Evolutionary conservation across 768 basidiomycete genomes (phyloP).

Genomic region (Cystobasidium ongulense): DNA sequence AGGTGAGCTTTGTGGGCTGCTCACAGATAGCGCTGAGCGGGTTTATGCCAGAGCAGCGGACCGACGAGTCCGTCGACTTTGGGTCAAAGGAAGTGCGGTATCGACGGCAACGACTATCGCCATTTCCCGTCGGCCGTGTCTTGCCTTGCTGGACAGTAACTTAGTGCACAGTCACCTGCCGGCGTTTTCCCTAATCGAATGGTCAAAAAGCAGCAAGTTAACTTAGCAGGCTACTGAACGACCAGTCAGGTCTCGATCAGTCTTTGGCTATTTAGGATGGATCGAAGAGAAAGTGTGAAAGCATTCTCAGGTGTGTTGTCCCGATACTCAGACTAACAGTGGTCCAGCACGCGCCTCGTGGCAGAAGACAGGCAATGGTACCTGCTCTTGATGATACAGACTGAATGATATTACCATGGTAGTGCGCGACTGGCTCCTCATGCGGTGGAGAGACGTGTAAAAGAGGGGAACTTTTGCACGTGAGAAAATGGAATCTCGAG

Average conservation of each 20-base stretch:
- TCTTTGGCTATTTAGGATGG: background rate
- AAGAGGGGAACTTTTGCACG: background rate
- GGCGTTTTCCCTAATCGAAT: background rate
- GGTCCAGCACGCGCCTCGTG: too few species aligned
- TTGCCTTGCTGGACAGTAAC: background rate
- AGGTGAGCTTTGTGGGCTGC: background rate
- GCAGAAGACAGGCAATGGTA: too few species aligned
- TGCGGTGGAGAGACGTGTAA: too few species aligned
- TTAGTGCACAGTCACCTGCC: background rate
- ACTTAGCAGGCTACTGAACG: background rate
- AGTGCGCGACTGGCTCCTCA: too few species aligned
- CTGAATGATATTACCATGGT: too few species aligned
- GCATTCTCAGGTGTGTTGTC: too few species aligned
- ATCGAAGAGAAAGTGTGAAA: background rate
- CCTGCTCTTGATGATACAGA: too few species aligned
- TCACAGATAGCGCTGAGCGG: background rate
- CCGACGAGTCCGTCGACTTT: background rate
- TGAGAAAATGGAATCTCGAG: background rate
- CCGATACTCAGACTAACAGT: too few species aligned
- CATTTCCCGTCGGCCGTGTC: background rate
- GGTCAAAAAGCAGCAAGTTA: background rate
- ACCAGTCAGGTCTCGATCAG: background rate
- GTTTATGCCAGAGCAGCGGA: too few species aligned
- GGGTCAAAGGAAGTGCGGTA: background rate
- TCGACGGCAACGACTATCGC: background rate